These are phyloP conservation scores for Malus hybrid DNA, from an alignment of 331 rosid genomes.

Conservation along the genomic window DNA sequence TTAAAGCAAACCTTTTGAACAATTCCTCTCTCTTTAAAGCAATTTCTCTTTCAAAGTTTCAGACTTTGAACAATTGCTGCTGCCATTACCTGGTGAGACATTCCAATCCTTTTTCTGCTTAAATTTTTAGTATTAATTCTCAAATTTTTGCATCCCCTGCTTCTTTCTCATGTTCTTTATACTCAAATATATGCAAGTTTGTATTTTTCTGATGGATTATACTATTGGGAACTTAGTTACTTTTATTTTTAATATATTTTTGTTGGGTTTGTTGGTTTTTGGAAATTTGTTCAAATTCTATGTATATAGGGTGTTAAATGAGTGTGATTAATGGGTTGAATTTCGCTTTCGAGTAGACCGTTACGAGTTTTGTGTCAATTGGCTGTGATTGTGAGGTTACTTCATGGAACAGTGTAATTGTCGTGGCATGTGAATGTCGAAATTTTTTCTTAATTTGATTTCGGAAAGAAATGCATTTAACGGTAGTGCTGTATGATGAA, in stretches of 20 bases:
- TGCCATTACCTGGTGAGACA: constrained; percentile 14
- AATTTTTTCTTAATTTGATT: not conserved
- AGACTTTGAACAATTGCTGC: constrained; percentile 6
- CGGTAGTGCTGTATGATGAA: not conserved
- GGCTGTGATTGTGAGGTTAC: not conserved
- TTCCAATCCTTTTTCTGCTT: constrained; percentile 2
- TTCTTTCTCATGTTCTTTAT: not conserved
- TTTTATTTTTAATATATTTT: not conserved
- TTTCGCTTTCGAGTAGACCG: not conserved
- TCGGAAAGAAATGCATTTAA: not conserved
- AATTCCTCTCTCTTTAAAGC: too few relatives aligned
- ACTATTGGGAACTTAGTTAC: not conserved
- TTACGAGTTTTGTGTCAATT: not conserved
- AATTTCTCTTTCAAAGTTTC: constrained; percentile 1
- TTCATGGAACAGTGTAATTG: not conserved
- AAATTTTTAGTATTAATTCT: not conserved
- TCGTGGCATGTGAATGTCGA: not conserved
- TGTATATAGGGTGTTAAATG: not conserved
- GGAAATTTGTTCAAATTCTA: not conserved
- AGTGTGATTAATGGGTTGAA: not conserved
- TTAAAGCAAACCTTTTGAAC: not conserved
- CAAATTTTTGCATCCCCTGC: not conserved
- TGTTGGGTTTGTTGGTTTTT: not conserved
- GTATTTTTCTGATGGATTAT: not conserved
- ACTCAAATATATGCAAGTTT: not conserved